A percentile compares a stretch with the other conserved stretches of the same genome.
Evolutionary conservation across 2,329 filamentous ascomycete genomes (phyloP).

Genomic region (Epichloe festucae): DNA sequence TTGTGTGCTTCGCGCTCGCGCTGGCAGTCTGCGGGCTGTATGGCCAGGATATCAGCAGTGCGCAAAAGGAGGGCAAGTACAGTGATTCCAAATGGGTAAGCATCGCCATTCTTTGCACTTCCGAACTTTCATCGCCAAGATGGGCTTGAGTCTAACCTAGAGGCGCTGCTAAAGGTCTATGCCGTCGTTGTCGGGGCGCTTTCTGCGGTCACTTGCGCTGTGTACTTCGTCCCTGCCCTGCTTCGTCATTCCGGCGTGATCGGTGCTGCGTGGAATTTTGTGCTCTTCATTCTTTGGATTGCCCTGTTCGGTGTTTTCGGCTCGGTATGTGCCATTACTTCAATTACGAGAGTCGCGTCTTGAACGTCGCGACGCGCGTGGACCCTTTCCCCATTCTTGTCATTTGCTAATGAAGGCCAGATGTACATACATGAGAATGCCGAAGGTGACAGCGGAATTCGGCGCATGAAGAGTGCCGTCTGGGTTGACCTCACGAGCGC

Average conservation of each 20-base stretch:
- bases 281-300: constrained; percentile 69
- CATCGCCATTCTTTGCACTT: neutral
- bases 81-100: constrained; percentile 58
- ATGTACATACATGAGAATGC: constrained; percentile 62
- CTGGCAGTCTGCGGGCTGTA: constrained; percentile 71
- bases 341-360: neutral
- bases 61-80: constrained; percentile 34
- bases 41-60: constrained; percentile 49
- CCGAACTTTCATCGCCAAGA: neutral
- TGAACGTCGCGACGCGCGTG: neutral
- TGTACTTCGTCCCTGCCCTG: constrained; percentile 54
- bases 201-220: constrained; percentile 47
- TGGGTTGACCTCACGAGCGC: constrained; percentile 70
- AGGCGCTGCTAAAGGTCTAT: constrained; percentile 40
- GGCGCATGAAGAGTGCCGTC: constrained; percentile 74
- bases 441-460: constrained; percentile 48
- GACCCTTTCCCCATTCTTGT: too few species aligned
- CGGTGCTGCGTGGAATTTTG: constrained; percentile 54
- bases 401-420: constrained; percentile 13
- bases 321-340: constrained; percentile 28
- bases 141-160: neutral
- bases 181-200: constrained; percentile 58
- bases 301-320: constrained; percentile 76
- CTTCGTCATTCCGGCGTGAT: constrained; percentile 32
- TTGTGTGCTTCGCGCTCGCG: constrained; percentile 64